Conservation (phyloP, 2,329 filamentous ascomycete species). For the Penicillium nordicum region DNA sequence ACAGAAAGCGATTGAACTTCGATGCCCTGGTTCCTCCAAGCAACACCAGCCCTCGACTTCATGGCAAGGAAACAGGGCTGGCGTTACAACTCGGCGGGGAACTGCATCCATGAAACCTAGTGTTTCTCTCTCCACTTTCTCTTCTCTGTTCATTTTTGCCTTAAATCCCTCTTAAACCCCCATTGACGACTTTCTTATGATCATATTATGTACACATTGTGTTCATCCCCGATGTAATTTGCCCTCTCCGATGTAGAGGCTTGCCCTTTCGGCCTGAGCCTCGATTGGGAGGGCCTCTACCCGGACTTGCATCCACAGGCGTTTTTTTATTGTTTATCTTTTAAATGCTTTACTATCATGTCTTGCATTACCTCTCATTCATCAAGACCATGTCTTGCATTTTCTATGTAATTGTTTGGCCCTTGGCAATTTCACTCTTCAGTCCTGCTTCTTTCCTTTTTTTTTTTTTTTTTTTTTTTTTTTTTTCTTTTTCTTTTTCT, state of each 20-base stretch:
- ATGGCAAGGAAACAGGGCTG: conserved; percentile 50
- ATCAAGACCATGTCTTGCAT: conserved; percentile 4
- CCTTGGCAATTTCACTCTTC: neutral
- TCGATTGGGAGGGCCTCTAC: neutral
- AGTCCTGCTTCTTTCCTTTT: neutral
- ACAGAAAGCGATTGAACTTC: conserved; percentile 77
- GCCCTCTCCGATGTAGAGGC: neutral
- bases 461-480: neutral
- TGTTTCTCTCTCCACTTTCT: conserved; percentile 5
- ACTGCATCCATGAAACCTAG: conserved; percentile 47
- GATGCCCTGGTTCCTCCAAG: conserved; percentile 65
- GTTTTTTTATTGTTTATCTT: conserved; percentile 11
- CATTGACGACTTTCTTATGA: conserved; percentile 24
- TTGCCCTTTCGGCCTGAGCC: neutral
- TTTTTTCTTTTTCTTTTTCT: neutral
- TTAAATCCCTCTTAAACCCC: conserved; percentile 20
- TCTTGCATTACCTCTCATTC: conserved; percentile 8
- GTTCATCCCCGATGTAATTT: conserved; percentile 18
- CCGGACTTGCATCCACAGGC: conserved; percentile 21
- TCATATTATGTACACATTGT: conserved; percentile 21
- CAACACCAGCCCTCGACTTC: conserved; percentile 42
- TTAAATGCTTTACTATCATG: conserved; percentile 4
- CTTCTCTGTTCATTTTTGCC: conserved; percentile 22
- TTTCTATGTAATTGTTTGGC: conserved; percentile 1
- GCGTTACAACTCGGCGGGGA: conserved; percentile 66